Evolutionary conservation across 192 early-diverging fungal species (phyloP), one percentile per base, ranked within the genome.

Genomic region (Coemansia sp.): DNA sequence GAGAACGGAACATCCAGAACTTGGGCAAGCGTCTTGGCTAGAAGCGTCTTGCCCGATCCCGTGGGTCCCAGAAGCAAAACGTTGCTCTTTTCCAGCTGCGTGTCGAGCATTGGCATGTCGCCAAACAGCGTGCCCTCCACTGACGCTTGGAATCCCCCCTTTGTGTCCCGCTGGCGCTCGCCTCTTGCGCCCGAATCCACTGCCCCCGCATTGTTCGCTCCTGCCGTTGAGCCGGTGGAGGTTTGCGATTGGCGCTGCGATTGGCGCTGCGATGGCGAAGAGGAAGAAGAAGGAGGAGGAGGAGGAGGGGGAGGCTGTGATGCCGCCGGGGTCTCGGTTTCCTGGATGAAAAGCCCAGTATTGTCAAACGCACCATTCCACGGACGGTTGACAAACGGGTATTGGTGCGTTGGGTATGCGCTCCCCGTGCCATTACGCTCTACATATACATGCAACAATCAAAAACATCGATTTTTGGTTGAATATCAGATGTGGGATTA

Each of bases 71-170:
- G 69, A 56, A 95, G 70, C 16, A 95, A 79, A 6, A 95, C 91
- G 57, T 95, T 95, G 83, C 94, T 96, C 74, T 96, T 96, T 45
- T 96, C 94, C 47, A 93, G 86, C 58, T 88, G 78, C 0, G 91
- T 90, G 39, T 72, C 73, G 4, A 70, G 46, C 56, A 16, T 40
- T 18, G 49, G 49, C 6, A 52, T 52, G 3, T 58, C 56, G 26
- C 36, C 26, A 41, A 58, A 58, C 56, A 58, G 13, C 16, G 39
- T 41, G n/a, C 36, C 16, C 32, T 16, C 56, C 5, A 8, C 12
- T 9, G 26, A 18, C 39, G 0, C 0, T 13, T 40, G 56, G 13
- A 18, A 16, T 46, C 45, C 45, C 19, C 19, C 0, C 39, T 58
- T 58, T 58, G 36, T 16, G 3, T 40, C 56, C 12, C 58, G 55